Base-by-base conservation (phyloP, 179 eudicot species). In the Sideroxylon spinosum region DNA sequence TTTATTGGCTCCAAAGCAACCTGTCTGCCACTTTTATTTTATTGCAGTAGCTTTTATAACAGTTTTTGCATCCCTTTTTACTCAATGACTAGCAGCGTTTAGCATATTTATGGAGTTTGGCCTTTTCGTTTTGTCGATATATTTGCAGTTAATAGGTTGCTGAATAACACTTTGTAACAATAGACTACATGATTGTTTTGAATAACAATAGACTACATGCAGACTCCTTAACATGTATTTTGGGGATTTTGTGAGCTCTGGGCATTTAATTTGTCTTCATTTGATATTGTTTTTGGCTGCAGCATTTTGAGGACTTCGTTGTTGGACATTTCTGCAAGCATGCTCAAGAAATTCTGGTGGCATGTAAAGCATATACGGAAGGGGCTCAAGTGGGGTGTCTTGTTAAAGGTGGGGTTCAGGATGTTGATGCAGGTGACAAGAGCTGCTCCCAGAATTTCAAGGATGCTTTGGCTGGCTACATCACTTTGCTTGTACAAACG, bases 271-370 rank as follows among this genome's bases (percentile, higher is more conserved):
- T 37, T 57, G n/a, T n/a, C 26, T 11, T 29, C 29, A 50, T 66
- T 56, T 66, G 14, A 16, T 64, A 52, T 64, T 63, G 32, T 23
- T 14, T 76, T 76, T 69, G 68, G 68, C 23, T 81, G 87, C 85
- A 95, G 98, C 82, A 95, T 79, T 93, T 93, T 76, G 98, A 89
- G 84, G 97, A 85, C 81, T 82, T 90, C 46, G 92, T 91, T 0
- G 76, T 82, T 16, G 97, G 97, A 14, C 97, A 93, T 81, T 95
- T 93, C 78, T 84, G 74, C 29, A 55, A 82, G 66, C 85, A 79
- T 72, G 90, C 97, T 26, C 86, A 74, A 48, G 93, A 89, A 81
- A 89, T 95, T 59, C 76, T 95, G 85, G 78, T 80, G 37, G 91
- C 92, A 53, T 95, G 98, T 76, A 86, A 88, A 78, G 97, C 91